Base-by-base conservation (phyloP, 139 green algal genomes). In the Zygnema cylindricum region DNA sequence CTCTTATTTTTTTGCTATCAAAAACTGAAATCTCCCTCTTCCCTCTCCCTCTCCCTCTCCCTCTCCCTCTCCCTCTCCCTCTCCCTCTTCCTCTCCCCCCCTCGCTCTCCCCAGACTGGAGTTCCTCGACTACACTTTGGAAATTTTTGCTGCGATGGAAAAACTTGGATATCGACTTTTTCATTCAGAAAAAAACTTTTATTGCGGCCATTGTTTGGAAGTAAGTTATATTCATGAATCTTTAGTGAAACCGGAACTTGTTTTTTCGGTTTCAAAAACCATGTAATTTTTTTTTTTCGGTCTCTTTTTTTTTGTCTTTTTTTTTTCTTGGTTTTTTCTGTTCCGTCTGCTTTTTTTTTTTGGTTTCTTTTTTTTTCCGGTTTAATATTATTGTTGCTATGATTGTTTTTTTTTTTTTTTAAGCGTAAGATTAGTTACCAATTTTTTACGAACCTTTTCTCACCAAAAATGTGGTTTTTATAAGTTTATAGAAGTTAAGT, bases 141-240 rank as follows among this genome's bases (percentile, higher is more conserved):
- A 63, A 63, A 16, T 79, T 11, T 11, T 79, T 79, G 71, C 3
- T 25, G 38, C 36, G 7, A 79, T 79, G 71, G 71, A 79, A 16
- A 7, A 79, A 16, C 71, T 79, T 41, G 71, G 71, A 11, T 79
- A 79, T 43, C 71, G 71, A 7, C 16, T 79, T 3, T 79, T 79
- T 16, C 71, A 79, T 43, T 3, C 71, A 11, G 71, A 79, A 11
- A 79, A 79, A 11, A 79, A 79, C 71, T 43, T 43, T 41, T 79
- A 79, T 16, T 79, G 43, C 11, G 71, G 7, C 36, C 3, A 41
- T 3, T 41, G 7, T 11, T 30, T 54, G 7, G 7, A 30, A 42
- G 71, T 79, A 16, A 42, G 36, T 16, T 79, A 54, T 16, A 79
- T 79, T 16, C 71, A 79, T 43, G 71, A 79, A 16, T 38, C 36